Conservation (phyloP, 2,329 filamentous ascomycete species). For the Paecilomyces sp. region DNA sequence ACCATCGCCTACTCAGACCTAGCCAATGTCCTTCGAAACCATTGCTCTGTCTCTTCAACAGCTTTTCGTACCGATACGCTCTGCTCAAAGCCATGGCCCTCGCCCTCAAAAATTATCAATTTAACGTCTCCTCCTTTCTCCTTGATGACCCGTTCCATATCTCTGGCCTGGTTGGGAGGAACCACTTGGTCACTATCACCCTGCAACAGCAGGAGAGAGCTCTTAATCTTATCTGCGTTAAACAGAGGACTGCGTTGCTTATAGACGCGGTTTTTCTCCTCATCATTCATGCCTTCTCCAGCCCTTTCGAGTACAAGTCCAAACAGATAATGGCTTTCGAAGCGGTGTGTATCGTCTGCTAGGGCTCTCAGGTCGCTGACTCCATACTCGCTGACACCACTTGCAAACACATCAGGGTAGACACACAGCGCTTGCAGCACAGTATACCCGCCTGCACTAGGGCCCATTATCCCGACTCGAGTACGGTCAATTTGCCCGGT, state of each 20-base stretch:
- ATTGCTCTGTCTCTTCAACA: not conserved
- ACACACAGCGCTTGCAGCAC: constrained; percentile 44
- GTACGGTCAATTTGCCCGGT: constrained; percentile 29
- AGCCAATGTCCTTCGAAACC: not conserved
- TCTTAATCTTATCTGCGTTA: constrained; percentile 41
- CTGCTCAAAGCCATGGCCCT: not conserved
- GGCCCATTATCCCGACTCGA: constrained; percentile 44
- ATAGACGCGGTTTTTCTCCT: constrained; percentile 37
- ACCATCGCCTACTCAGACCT: not conserved
- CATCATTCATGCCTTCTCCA: constrained; percentile 21
- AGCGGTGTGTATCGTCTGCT: constrained; percentile 46
- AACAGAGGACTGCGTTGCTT: constrained; percentile 44
- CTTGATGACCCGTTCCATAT: constrained; percentile 34
- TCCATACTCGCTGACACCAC: constrained; percentile 45
- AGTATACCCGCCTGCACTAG: constrained; percentile 49
- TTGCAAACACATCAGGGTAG: constrained; percentile 42
- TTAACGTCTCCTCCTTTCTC: not conserved
- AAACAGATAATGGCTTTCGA: constrained; percentile 49
- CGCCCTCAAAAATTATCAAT: not conserved
- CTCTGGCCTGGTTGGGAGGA: constrained; percentile 49
- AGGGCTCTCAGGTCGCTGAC: constrained; percentile 46
- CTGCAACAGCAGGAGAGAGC: constrained; percentile 51
- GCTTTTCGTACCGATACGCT: not conserved
- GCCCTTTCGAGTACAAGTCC: constrained; percentile 34
- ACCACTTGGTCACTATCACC: constrained; percentile 52